A percentile compares a stretch with the other conserved stretches of the same genome.
Evolutionary conservation across 257 asterid species (phyloP).

Genomic region (Datura wrightii): DNA sequence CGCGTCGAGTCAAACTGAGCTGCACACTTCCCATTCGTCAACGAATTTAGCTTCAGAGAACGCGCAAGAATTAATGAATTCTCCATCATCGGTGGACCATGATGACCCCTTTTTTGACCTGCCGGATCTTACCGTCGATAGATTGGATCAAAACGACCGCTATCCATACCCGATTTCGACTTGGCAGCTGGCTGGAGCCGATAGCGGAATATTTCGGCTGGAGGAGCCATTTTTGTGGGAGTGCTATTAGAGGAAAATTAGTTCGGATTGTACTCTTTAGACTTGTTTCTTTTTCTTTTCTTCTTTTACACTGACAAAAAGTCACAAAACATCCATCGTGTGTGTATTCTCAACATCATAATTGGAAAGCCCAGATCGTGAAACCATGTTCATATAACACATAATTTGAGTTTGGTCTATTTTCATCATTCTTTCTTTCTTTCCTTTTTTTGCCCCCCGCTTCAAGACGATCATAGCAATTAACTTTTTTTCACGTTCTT

Average conservation of each 20-base stretch:
- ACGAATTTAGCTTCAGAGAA: constrained; percentile 51
- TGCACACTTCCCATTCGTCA: constrained; percentile 50
- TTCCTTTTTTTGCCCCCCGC: not conserved
- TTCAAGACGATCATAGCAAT: not conserved
- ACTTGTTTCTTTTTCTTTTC: constrained; percentile 28
- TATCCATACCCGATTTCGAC: constrained; percentile 53
- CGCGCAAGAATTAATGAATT: constrained; percentile 48
- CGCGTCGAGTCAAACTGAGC: constrained; percentile 40
- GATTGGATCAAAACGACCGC: constrained; percentile 44
- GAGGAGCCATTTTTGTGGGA: constrained; percentile 79
- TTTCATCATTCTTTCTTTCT: not conserved
- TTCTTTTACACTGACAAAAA: constrained; percentile 13
- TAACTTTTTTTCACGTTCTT: not conserved
- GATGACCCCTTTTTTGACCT: constrained; percentile 78
- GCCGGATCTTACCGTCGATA: constrained; percentile 65
- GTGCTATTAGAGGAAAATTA: constrained; percentile 41
- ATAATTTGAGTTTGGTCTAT: not conserved
- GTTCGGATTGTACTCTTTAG: not conserved
- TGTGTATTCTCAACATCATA: constrained; percentile 34
- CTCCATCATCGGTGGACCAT: constrained; percentile 52
- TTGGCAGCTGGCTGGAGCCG: constrained; percentile 73
- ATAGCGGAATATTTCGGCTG: constrained; percentile 60
- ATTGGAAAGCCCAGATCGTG: constrained; percentile 19
- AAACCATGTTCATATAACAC: constrained; percentile 21
- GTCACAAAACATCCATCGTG: constrained; percentile 17